These are phyloP conservation scores for Aspergillus panamensis DNA, from an alignment of 495 filamentous ascomycete species.

Conservation along the genomic window DNA sequence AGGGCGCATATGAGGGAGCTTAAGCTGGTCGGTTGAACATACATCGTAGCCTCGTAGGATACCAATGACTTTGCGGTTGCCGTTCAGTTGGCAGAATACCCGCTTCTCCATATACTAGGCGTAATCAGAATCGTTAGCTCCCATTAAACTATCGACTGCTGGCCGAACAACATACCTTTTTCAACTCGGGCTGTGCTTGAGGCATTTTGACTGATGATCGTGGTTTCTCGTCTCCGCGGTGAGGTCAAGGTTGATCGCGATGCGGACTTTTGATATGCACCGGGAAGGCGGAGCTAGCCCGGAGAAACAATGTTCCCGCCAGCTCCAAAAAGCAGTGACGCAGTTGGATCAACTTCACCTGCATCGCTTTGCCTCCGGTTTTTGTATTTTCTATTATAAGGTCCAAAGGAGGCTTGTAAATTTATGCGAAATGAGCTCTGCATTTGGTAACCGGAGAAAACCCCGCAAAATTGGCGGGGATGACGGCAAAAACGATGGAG, in stretches of 20 bases:
- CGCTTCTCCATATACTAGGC: conserved; percentile 97
- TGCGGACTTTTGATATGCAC: conserved; percentile 30
- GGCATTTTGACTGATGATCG: conserved; percentile 66
- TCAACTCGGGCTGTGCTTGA: conserved; percentile 97
- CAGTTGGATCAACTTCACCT: neutral
- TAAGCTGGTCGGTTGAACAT: conserved; percentile 25
- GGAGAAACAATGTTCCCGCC: conserved; percentile 37
- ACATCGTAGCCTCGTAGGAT: conserved; percentile 96
- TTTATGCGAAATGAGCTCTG: conserved; percentile 53
- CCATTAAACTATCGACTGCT: neutral
- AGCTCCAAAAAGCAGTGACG: conserved; percentile 20
- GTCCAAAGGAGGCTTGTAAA: neutral
- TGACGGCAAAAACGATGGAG: conserved; percentile 55
- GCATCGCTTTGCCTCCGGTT: no score
- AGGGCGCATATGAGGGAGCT: neutral
- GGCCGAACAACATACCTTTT: conserved; percentile 64
- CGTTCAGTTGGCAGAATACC: conserved; percentile 95
- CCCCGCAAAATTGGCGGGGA: conserved; percentile 69
- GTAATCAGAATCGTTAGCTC: conserved; percentile 15
- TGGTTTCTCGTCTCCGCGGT: conserved; percentile 14
- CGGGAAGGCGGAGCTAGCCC: conserved; percentile 31
- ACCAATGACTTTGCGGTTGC: conserved; percentile 94
- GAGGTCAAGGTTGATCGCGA: conserved; percentile 16
- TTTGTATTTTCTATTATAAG: no score
- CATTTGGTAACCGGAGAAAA: conserved; percentile 66